Base-by-base conservation (phyloP, 192 early-diverging fungal species). In the Coemansia sp. region DNA sequence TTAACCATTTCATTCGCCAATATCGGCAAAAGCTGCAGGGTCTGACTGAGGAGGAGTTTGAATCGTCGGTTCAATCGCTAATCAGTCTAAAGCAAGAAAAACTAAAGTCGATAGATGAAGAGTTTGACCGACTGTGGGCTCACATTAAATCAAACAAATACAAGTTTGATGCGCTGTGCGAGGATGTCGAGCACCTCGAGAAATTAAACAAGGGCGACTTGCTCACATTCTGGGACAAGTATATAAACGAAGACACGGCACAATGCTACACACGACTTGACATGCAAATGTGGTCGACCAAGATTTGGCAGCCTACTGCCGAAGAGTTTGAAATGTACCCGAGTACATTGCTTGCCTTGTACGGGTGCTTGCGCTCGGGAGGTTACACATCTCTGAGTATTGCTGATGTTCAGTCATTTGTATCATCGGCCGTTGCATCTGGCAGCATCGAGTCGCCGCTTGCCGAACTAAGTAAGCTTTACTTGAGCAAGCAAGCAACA, bases 1-100 rank as follows among this genome's bases (percentile, higher is more conserved):
- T 95, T 19, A 89, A 94, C 63, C 69, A 75, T 29, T 99, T 96
- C 75, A 77, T 97, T 69, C 69, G 68, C 24, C 72, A 79, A n/a
- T 70, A 88, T 65, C 61, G 81, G 59, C 69, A 84, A 54, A 44
- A 74, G 59, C 62, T 68, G 40, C 0, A 45, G 4, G 67, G 81
- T 1, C 85, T 93, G 84, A 50, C 86, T 0, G 78, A 79, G 11
- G 66, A 83, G 17, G 88, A 89, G 31, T 92, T 87, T 64, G 60
- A 79, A 36, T 83, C 84, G 13, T 88, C 92, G 37, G 73, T 89
- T 10, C 66, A 75, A 36, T 86, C 92, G 2, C 53, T 91, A 3
- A 84, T 88, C 9, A 72, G 77, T 1, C 69, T 82, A 27, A 84
- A 87, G 66, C 27, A 85, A 35, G 92, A 92, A 56, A 89, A 88